phyloP scores from a whole-genome alignment of 768 basidiomycete species.

The Gymnopilus dilepis region DNA sequence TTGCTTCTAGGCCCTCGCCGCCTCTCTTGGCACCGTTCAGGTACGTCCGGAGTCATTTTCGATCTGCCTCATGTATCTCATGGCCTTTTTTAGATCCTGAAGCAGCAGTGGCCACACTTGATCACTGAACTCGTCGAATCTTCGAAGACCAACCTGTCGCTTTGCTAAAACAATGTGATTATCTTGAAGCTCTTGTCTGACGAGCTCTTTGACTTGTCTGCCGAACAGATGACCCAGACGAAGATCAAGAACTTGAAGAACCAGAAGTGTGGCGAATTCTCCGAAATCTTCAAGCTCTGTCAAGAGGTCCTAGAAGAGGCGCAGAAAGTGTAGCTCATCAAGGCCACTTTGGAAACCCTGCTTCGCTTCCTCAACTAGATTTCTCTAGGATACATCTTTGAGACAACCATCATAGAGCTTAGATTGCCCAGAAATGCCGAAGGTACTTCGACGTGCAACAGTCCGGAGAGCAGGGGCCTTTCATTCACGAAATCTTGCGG shows the following conservation, averaged over 20 bases:
- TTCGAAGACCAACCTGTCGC: slow-evolving; percentile 92
- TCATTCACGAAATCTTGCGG: slow-evolving; percentile 96
- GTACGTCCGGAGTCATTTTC: slow-evolving; percentile 45
- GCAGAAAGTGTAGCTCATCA: slow-evolving; percentile 94
- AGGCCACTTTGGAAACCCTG: slow-evolving; percentile 92
- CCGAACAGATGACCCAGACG: slow-evolving; percentile 97
- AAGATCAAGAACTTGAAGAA: slow-evolving; percentile 98
- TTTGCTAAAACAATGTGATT: slow-evolving; percentile 99
- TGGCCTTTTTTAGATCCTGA: slow-evolving; percentile 75
- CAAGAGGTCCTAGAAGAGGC: slow-evolving; percentile 96
- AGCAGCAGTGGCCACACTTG: slow-evolving; percentile 99
- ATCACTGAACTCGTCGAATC: slow-evolving; percentile 97
- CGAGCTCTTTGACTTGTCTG: slow-evolving; percentile 98
- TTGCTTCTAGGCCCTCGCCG: no score
- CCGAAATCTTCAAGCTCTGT: slow-evolving; percentile 97
- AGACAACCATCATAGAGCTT: slow-evolving; percentile 95
- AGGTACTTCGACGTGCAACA: slow-evolving; percentile 99
- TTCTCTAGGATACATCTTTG: slow-evolving; percentile 97
- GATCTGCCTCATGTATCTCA: slow-evolving; percentile 10
- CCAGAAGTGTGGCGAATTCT: slow-evolving; percentile 96
- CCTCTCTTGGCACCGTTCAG: slow-evolving; percentile 92
- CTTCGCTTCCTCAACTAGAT: slow-evolving; percentile 99
- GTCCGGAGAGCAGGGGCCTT: slow-evolving; percentile 94
- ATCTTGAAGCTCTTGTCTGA: slow-evolving; percentile 97
- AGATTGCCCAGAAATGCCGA: slow-evolving; percentile 98